These are phyloP conservation scores for Paraphoma chrysanthemicola DNA, from an alignment of 2,329 filamentous ascomycete genomes.

Conservation along the genomic window DNA sequence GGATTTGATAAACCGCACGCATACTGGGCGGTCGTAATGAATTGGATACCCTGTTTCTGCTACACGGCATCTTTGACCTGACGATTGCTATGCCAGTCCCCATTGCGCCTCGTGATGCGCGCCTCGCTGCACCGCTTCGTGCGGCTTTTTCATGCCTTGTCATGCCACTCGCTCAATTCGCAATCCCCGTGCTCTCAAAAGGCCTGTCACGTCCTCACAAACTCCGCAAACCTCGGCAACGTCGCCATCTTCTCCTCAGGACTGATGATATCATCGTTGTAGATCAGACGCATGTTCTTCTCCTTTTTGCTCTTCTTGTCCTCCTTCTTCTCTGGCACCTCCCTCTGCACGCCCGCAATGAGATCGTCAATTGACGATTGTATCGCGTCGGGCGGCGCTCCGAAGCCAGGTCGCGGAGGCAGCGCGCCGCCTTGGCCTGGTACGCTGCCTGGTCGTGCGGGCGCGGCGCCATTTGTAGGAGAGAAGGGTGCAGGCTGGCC, in stretches of 20 bases:
- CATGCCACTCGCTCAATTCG: too few relatives aligned
- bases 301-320: slow-evolving; percentile 70
- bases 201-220: slow-evolving; percentile 25
- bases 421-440: slow-evolving; percentile 34
- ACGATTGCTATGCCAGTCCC: background rate
- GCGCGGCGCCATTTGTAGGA: slow-evolving; percentile 31
- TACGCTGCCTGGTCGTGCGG: slow-evolving; percentile 39
- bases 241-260: slow-evolving; percentile 89
- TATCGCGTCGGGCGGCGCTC: slow-evolving; percentile 29
- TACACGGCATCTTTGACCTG: background rate
- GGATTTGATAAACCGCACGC: too few relatives aligned
- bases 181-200: background rate
- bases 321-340: slow-evolving; percentile 40
- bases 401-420: slow-evolving; percentile 49
- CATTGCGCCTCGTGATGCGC: too few relatives aligned
- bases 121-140: too few relatives aligned
- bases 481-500: slow-evolving; percentile 5
- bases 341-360: slow-evolving; percentile 57
- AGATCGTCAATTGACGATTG: slow-evolving; percentile 59
- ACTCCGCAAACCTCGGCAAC: slow-evolving; percentile 73
- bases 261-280: slow-evolving; percentile 79
- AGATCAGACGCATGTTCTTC: slow-evolving; percentile 70
- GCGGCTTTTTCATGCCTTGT: too few relatives aligned
- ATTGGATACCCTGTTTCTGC: slow-evolving; percentile 2
- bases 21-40: background rate